A percentile compares a stretch with the other conserved stretches of the same genome.
These are phyloP conservation scores for Bretschneidera sinensis DNA, from an alignment of 345 rosid genomes.

Conservation along the genomic window DNA sequence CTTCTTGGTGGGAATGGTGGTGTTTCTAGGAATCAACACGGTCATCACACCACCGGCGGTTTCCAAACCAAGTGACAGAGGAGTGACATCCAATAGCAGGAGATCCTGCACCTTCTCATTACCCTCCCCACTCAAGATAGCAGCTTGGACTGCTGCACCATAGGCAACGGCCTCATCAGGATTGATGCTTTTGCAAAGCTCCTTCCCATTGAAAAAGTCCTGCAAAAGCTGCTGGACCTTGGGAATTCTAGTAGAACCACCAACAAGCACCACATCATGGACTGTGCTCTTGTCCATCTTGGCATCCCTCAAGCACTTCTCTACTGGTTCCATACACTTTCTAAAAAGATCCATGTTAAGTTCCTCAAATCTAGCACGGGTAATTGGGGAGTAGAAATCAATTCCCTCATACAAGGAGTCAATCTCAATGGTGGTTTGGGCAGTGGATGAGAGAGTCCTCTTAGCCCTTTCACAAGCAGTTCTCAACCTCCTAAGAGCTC, in stretches of 20 bases:
- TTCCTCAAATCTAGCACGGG: slow-evolving; percentile 68
- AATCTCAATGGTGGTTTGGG: slow-evolving; percentile 70
- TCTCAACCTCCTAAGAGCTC: slow-evolving; percentile 80
- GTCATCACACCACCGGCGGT: slow-evolving; percentile 86
- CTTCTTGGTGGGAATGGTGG: slow-evolving; percentile 70
- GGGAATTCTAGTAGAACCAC: slow-evolving; percentile 80
- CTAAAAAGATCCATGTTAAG: slow-evolving; percentile 71
- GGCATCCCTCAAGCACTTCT: slow-evolving; percentile 65
- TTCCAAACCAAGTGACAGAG: slow-evolving; percentile 71
- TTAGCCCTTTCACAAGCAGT: slow-evolving; percentile 67
- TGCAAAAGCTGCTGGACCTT: slow-evolving; percentile 73
- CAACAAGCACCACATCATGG: slow-evolving; percentile 71
- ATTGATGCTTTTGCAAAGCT: slow-evolving; percentile 78
- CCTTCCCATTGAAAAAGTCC: slow-evolving; percentile 77
- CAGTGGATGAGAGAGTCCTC: slow-evolving; percentile 64
- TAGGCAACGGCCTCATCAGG: slow-evolving; percentile 85
- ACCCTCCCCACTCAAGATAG: slow-evolving; percentile 74
- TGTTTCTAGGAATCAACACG: slow-evolving; percentile 68
- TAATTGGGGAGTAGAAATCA: slow-evolving; percentile 64
- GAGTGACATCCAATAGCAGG: slow-evolving; percentile 63
- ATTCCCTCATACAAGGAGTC: slow-evolving; percentile 69
- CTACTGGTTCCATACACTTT: slow-evolving; percentile 72
- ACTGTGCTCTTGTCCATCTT: slow-evolving; percentile 70
- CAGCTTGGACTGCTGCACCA: slow-evolving; percentile 86
- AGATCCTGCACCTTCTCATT: slow-evolving; percentile 89